phyloP scores from a whole-genome alignment of 805 yeast genomes.

The Saturnispora silvae region DNA sequence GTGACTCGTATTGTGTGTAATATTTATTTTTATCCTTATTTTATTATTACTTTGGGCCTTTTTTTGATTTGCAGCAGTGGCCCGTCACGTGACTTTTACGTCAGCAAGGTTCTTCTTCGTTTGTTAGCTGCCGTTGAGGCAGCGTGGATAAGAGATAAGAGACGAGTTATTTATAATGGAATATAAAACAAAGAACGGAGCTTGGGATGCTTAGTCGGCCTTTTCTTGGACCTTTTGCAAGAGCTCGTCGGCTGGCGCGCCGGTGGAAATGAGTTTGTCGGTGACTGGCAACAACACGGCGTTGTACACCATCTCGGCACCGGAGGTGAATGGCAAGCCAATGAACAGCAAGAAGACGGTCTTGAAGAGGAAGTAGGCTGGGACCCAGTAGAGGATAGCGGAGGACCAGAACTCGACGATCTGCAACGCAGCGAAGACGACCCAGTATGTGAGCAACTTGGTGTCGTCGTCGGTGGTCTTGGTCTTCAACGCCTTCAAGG shows the following conservation, averaged over 20 bases:
- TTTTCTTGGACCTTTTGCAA: conserved; percentile 38
- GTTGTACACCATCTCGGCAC: conserved; percentile 66
- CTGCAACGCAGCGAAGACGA: conserved; percentile 86
- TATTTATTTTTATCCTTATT: too few relatives aligned
- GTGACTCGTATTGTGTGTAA: too few relatives aligned
- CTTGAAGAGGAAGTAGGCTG: conserved; percentile 93
- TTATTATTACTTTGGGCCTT: too few relatives aligned
- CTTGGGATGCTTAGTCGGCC: conserved; percentile 28
- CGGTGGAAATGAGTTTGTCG: conserved; percentile 30
- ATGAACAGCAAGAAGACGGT: conserved; percentile 78
- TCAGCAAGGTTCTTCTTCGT: too few relatives aligned
- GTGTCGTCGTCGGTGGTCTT: conserved; percentile 65
- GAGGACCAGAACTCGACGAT: conserved; percentile 94
- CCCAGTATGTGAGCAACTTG: conserved; percentile 91
- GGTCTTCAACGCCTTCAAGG: conserved; percentile 76
- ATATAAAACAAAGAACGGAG: too few relatives aligned
- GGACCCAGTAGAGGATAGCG: conserved; percentile 88
- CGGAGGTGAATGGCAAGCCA: conserved; percentile 79
- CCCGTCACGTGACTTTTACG: too few relatives aligned
- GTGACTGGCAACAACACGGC: conserved; percentile 58
- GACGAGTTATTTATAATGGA: too few relatives aligned
- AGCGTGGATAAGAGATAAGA: too few relatives aligned
- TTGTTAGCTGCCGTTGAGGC: too few relatives aligned
- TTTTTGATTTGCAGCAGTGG: too few relatives aligned
- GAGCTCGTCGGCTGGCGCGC: conserved; percentile 27